Percentiles rank a stretch among this genome's conserved stretches.
Conservation (phyloP, 371 early-diverging fungal genomes). For the Actinomortierella ambigua region DNA sequence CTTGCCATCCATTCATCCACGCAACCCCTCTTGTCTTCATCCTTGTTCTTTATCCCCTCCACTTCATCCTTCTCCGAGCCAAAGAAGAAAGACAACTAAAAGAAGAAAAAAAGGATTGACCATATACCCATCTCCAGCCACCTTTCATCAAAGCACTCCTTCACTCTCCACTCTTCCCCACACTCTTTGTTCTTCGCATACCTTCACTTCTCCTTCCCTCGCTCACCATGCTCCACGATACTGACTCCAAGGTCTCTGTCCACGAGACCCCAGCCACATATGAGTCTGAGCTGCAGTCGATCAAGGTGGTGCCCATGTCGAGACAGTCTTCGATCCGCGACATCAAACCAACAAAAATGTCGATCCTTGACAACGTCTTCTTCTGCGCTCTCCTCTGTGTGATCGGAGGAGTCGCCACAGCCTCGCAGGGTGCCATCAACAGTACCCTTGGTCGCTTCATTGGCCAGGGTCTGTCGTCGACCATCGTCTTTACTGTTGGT, state of each 20-base stretch:
- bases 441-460: constrained; percentile 33
- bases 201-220: not conserved
- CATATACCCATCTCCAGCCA: not conserved
- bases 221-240: constrained; percentile 4
- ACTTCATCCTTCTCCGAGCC: not conserved
- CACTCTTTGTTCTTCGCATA: constrained; percentile 1
- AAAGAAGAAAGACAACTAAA: not conserved
- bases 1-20: not conserved
- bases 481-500: constrained; percentile 40
- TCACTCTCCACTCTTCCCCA: constrained; percentile 8
- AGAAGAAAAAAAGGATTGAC: not conserved
- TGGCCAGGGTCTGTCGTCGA: constrained; percentile 42
- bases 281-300: too few species aligned
- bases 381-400: constrained; percentile 37
- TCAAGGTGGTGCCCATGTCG: constrained; percentile 20
- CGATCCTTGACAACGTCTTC: constrained; percentile 41
- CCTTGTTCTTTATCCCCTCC: too few species aligned
- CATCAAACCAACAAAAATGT: constrained; percentile 22
- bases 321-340: constrained; percentile 26
- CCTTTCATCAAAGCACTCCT: not conserved
- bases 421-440: constrained; percentile 41
- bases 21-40: too few species aligned
- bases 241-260: constrained; percentile 11
- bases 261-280: constrained; percentile 24
- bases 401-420: constrained; percentile 35